These are phyloP conservation scores for Xylariaceae sp. DNA, from an alignment of 2,329 filamentous ascomycete genomes.

Conservation along the genomic window DNA sequence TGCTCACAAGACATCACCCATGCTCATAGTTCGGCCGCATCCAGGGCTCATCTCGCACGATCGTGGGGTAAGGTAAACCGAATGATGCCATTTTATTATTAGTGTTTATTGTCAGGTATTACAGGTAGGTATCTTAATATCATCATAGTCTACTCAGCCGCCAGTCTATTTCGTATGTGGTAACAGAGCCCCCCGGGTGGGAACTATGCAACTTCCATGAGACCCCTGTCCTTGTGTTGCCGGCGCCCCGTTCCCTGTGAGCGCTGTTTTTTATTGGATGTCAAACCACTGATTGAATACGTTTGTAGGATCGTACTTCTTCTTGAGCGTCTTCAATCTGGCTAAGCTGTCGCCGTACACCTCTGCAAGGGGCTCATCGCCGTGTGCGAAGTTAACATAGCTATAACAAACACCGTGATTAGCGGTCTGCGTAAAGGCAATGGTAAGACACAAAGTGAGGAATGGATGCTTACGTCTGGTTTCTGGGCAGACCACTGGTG, in stretches of 20 bases:
- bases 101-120: neutral
- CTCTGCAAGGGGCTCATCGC: neutral
- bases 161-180: neutral
- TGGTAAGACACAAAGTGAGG: neutral
- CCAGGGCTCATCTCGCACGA: no score
- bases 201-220: neutral
- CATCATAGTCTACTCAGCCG: neutral
- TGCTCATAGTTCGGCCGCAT: no score
- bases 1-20: no score
- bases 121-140: neutral
- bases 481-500: neutral
- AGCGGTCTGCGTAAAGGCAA: neutral
- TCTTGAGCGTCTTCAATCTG: neutral
- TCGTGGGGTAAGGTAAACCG: no score
- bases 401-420: neutral
- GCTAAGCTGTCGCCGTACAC: neutral
- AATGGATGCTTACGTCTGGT: neutral
- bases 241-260: no score
- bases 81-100: neutral
- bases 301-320: neutral
- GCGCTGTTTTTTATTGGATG: neutral
- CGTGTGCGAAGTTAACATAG: constrained; percentile 1
- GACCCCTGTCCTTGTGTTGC: neutral
- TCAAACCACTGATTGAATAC: constrained; percentile 3
- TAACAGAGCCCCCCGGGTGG: neutral